A percentile compares a stretch with the other conserved stretches of the same genome.
These are phyloP conservation scores for Pulicaria dysenterica DNA, from an alignment of 129 eudicot genomes.

Conservation along the genomic window DNA sequence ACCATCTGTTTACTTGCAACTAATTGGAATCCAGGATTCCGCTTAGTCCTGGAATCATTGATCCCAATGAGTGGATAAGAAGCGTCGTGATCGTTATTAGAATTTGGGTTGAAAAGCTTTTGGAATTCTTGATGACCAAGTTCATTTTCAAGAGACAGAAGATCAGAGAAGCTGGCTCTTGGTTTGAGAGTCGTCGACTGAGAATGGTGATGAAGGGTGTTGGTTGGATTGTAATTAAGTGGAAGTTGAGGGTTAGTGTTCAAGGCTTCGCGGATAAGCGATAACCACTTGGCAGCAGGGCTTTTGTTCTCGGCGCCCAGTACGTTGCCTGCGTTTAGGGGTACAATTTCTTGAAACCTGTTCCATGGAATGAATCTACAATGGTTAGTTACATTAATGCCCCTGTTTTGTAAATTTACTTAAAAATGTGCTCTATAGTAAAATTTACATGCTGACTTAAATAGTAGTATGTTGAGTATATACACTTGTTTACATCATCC, in stretches of 20 bases:
- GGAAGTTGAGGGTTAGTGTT: constrained; percentile 41
- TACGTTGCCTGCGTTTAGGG: constrained; percentile 87
- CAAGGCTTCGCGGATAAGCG: constrained; percentile 64
- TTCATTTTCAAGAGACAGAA: constrained; percentile 49
- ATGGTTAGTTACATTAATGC: constrained; percentile 11
- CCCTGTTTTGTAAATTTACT: background rate
- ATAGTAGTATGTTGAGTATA: too few relatives aligned
- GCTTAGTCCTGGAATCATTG: background rate
- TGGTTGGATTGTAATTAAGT: constrained; percentile 28
- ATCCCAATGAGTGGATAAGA: constrained; percentile 12
- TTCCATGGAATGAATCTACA: constrained; percentile 4
- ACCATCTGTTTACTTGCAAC: constrained; percentile 94
- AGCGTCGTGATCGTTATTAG: constrained; percentile 5
- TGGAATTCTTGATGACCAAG: constrained; percentile 37
- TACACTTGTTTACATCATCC: too few relatives aligned
- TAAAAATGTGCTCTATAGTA: too few relatives aligned
- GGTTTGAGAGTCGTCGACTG: constrained; percentile 38
- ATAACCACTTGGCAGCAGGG: constrained; percentile 78
- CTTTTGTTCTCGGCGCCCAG: constrained; percentile 77
- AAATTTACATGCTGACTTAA: too few relatives aligned
- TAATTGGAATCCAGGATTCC: constrained; percentile 40
- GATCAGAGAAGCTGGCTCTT: constrained; percentile 62
- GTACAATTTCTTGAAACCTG: constrained; percentile 97
- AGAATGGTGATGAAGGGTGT: constrained; percentile 28
- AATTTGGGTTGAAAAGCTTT: constrained; percentile 24